Evolutionary conservation across 352 stramenopile species (phyloP).

Genomic region (Phytophthora sansomeana): DNA sequence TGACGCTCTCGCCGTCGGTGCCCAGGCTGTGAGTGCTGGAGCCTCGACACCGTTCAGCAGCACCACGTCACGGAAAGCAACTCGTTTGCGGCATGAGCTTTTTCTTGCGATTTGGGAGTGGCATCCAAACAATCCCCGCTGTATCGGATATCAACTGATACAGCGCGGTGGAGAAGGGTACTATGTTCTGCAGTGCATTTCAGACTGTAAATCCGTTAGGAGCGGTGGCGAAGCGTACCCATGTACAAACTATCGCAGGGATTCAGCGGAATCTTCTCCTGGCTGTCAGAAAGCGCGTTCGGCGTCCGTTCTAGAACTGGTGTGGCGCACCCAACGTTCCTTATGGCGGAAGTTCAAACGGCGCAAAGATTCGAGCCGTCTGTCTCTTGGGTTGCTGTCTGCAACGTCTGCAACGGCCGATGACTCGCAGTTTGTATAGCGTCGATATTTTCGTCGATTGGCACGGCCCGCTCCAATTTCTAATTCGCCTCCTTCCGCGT

Average conservation of each 20-base stretch:
- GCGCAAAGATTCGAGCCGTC: constrained; percentile 14
- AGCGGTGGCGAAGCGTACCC: not conserved
- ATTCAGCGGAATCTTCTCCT: constrained; percentile 35
- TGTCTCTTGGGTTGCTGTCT: constrained; percentile 5
- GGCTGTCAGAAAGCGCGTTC: constrained; percentile 16
- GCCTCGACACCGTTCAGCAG: not conserved
- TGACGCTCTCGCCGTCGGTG: constrained; percentile 4
- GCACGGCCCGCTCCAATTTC: constrained; percentile 15
- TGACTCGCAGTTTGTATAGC: constrained; percentile 19
- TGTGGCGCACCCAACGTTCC: constrained; percentile 24
- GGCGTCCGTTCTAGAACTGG: constrained; percentile 19
- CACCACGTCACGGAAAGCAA: constrained; percentile 12
- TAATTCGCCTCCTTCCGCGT: constrained; percentile 31
- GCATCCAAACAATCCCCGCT: constrained; percentile 8
- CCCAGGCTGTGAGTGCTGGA: not conserved
- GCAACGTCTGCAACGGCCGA: constrained; percentile 2
- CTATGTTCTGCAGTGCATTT: too few relatives aligned
- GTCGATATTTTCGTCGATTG: not conserved
- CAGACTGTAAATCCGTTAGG: not conserved
- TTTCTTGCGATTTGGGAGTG: constrained; percentile 13
- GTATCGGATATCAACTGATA: not conserved
- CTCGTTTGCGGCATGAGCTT: constrained; percentile 7
- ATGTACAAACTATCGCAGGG: not conserved
- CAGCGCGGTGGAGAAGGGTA: not conserved
- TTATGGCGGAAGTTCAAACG: constrained; percentile 25